Conservation (phyloP, 306 rosid species). For the Casuarina equisetifolia region DNA sequence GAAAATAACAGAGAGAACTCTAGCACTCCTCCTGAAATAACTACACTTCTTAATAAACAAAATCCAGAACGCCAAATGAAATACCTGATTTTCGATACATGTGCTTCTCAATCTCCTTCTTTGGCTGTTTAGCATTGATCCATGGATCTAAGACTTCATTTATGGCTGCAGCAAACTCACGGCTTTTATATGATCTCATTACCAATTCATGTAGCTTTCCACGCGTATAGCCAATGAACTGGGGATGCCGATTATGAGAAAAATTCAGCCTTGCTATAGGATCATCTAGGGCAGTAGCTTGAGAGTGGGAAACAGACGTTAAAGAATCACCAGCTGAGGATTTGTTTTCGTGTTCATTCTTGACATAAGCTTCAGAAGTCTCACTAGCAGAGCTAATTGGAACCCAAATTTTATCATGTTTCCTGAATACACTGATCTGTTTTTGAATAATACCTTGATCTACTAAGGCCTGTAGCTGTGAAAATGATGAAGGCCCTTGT, state of each 20-base stretch:
- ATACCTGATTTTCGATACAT: slow-evolving; percentile 86
- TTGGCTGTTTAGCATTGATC: slow-evolving; percentile 93
- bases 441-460: slow-evolving; percentile 71
- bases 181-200: slow-evolving; percentile 89
- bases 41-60: neutral
- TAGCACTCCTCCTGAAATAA: neutral
- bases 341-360: slow-evolving; percentile 41
- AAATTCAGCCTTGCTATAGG: slow-evolving; percentile 25
- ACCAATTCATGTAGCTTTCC: slow-evolving; percentile 94
- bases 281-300: slow-evolving; percentile 31
- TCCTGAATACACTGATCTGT: slow-evolving; percentile 79
- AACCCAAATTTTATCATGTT: slow-evolving; percentile 89
- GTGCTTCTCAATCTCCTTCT: slow-evolving; percentile 85
- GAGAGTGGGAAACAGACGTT: slow-evolving; percentile 36
- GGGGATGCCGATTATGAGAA: slow-evolving; percentile 69
- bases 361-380: slow-evolving; percentile 45
- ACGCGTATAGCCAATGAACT: slow-evolving; percentile 82
- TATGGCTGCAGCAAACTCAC: slow-evolving; percentile 94
- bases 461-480: slow-evolving; percentile 77
- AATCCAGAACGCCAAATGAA: slow-evolving; percentile 6
- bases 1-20: slow-evolving; percentile 2
- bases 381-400: slow-evolving; percentile 71
- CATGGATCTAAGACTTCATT: slow-evolving; percentile 97
- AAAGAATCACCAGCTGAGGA: slow-evolving; percentile 42
- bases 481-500: slow-evolving; percentile 83